These are phyloP conservation scores for Phytophthora tentaculata DNA, from an alignment of 352 stramenopile genomes.

Conservation along the genomic window DNA sequence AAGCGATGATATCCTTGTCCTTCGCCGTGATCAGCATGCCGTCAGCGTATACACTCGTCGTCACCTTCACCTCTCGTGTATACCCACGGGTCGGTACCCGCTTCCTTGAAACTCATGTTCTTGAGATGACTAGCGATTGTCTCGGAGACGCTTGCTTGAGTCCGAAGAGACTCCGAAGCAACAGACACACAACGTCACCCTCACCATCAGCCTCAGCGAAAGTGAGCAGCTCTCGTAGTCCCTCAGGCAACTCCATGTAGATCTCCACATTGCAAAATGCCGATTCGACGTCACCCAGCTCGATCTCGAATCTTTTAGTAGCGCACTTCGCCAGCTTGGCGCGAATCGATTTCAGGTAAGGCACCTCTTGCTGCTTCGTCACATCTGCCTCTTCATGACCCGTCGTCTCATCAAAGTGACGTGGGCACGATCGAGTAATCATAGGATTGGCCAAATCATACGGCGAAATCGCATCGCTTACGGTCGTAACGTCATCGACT, in stretches of 20 bases:
- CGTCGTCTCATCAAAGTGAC: not conserved
- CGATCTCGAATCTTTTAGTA: not conserved
- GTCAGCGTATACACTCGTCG: not conserved
- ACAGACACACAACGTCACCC: not conserved
- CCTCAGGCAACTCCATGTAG: not conserved
- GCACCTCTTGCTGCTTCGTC: not conserved
- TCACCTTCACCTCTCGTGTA: not conserved
- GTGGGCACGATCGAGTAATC: not conserved
- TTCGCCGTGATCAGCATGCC: not conserved
- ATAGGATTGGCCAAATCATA: not conserved
- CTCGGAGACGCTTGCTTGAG: not conserved
- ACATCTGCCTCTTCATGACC: no score
- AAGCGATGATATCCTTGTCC: not conserved
- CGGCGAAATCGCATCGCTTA: not conserved
- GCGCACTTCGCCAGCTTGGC: not conserved
- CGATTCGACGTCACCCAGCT: not conserved
- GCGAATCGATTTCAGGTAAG: not conserved
- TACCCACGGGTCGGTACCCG: not conserved
- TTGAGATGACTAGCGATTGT: not conserved
- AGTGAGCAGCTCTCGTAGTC: not conserved
- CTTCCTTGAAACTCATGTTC: not conserved
- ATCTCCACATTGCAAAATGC: not conserved
- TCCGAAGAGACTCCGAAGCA: not conserved
- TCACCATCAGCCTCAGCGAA: not conserved
- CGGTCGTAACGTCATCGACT: not conserved